Evolutionary conservation across 495 filamentous ascomycete genomes (phyloP), one percentile per base, ranked within the genome.

Genomic region (Penicillium cinerascens): DNA sequence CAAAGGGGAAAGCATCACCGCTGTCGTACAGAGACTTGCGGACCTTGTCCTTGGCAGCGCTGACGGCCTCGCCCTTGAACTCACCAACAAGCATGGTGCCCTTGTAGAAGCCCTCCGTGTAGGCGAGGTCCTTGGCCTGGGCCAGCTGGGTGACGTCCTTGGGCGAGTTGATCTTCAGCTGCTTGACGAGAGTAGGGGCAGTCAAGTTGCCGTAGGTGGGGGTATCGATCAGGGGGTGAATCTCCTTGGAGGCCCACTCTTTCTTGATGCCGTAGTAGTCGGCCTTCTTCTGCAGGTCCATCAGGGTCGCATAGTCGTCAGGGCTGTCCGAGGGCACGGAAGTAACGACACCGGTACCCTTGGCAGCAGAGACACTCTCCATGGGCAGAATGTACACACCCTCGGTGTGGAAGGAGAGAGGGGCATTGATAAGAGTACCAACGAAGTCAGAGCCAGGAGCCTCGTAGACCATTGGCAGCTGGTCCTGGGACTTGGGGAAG

Each of bases 41-140:
- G 25, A 98, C 89, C 65, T 93, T 88, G 26, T 87, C 83, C 74
- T 98, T 98, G 18, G 85, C 91, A 37, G 77, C 78, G 59, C 90
- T 85, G 36, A 98, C 93, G 48, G 88, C 78, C 70, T 91, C 81
- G 23, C 91, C 93, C 69, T 86, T 88, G 74, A 88, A 97, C 18
- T 96, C 89, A 42, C 93, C 93, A 47, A 88, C 79, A 37, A 89
- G 69, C 89, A 98, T 93, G 38, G 79, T 89, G 44, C 93, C 93
- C 72, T 95, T 87, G 76, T 97, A 98, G 77, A 89, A 97, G n/a
- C 89, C 93, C 66, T 96, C 92, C 67, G 91, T 95, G 75, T 98
- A 98, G 4, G 93, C 93, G 42, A 92, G 73, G 51, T 97, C 92
- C 74, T 98, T 98, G 26, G 93, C 93, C 75, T 97, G 86, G 21